phyloP scores from a whole-genome alignment of 768 basidiomycete genomes.

The Cyathus striatus region DNA sequence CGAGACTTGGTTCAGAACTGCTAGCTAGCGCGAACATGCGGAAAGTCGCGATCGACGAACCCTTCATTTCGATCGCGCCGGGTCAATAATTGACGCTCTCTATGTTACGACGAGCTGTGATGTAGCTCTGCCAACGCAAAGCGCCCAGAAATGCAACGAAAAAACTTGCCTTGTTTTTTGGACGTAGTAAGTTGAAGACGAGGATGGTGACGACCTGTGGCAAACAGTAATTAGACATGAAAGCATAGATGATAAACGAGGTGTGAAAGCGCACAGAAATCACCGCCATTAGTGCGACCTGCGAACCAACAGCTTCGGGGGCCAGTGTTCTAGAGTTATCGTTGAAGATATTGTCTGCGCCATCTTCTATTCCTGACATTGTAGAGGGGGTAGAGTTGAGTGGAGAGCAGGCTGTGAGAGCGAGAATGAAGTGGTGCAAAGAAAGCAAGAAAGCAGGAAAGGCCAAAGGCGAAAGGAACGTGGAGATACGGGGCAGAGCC shows the following conservation, averaged over 20 bases:
- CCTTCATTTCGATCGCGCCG: not conserved
- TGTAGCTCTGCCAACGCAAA: not conserved
- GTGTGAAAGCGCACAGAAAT: constrained; percentile 57
- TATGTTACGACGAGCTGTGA: not conserved
- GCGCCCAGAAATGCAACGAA: not conserved
- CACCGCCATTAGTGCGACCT: constrained; percentile 67
- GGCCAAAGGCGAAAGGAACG: not conserved
- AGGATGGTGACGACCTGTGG: constrained; percentile 59
- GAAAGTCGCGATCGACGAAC: not conserved
- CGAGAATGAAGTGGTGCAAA: not conserved
- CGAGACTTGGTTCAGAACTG: no score
- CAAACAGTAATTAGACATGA: constrained; percentile 6
- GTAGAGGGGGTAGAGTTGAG: no score
- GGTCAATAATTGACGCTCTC: not conserved
- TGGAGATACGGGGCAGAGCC: no score
- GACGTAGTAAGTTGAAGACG: constrained; percentile 79
- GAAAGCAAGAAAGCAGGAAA: constrained; percentile 4
- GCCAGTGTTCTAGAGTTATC: constrained; percentile 61
- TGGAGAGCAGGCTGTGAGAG: no score
- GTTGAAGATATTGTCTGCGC: constrained; percentile 33
- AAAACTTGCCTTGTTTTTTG: constrained; percentile 72
- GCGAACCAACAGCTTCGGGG: constrained; percentile 77
- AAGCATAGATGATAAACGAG: no score
- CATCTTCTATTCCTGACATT: constrained; percentile 30
- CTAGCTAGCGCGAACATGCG: not conserved